Evolutionary conservation across 2,329 filamentous ascomycete species (phyloP), one percentile per base, ranked within the genome.

Genomic region (Hypoxylon sp.): DNA sequence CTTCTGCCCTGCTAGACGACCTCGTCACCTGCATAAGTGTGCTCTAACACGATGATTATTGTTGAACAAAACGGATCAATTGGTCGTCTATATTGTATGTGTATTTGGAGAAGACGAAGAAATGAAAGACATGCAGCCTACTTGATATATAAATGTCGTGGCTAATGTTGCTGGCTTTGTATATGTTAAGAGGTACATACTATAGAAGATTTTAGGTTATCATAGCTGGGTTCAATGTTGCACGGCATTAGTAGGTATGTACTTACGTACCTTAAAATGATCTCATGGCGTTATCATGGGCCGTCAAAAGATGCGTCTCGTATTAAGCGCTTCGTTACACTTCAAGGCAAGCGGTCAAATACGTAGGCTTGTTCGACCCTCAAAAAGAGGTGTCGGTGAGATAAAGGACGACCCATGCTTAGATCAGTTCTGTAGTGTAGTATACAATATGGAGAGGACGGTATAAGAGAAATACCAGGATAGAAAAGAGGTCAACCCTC

Each of bases 11-110:
- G 30, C 11, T 52, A 46, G 28, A 52, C 36, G 59, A 30, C 21
- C 56, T 69, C 57, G 64, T 72, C 69, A 72, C 69, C 69, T 58
- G 69, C 69, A 72, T 72, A 70, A 71, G 69, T 60, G 61, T 49
- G 61, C 46, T 61, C 19, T 59, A 61, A 66, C 23, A 49, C 32
- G 56, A 43, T 60, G 53, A 48, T 21, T 52, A 32, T 43, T 61
- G 30, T 28, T 25, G 60, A 51, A 34, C 10, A 57, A 30, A 43
- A 34, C 9, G 21, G 25, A 53, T 23, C 28, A 48, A 23, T 36
- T 30, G 34, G 17, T 50, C 13, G 38, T 36, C 28, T 59, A 32
- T 52, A 23, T 23, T 36, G 17, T 50, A 49, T 49, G 17, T 57
- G 45, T 51, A 38, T 53, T 13, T 45, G 46, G 41, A 34, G 41